Base-by-base conservation (phyloP, 2,329 filamentous ascomycete genomes). In the Fusarium compactum region DNA sequence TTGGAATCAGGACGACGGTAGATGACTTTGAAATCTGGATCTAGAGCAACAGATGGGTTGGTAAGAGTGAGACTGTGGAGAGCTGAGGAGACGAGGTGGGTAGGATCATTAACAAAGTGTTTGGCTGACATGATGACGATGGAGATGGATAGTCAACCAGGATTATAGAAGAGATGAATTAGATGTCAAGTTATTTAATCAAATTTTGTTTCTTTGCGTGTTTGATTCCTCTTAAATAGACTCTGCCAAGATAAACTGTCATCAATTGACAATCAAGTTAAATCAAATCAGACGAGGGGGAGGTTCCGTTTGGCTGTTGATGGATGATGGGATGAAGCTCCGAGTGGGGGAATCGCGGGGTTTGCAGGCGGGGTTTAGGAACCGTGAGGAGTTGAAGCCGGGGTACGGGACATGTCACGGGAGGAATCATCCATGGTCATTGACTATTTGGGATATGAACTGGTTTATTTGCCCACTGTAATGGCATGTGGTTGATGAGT, bases 101-200 rank as follows among this genome's bases (percentile, higher is more conserved):
- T 89, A 44, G 94, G 90, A 78, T 97, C 92, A 80, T 94, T 90
- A 84, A 97, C 89, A 85, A 98, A 97, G 83, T 98, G 95, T 84
- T 96, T 97, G 65, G 85, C 78, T 32, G 88, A 88, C 82, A 84
- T 84, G 71, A 40, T 76, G 72, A 55, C 76, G 70, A 43, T 34
- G 43, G n/a, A 24, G 25, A 47, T 8, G 43, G 43, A 65, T 60
- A 38, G 16, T 62, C 55, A 62, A 46, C 30, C 14, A 34, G 25
- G 41, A 40, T 66, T 50, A n/a, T 24, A 45, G 43, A 44, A 27
- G 30, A 32, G 11, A 40, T 46, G 43, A 25, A 27, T 46, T 41
- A 43, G 34, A 29, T 27, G 43, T 25, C 29, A 25, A 18, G 27
- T 20, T 44, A 7, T 50, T 50, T 20, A 50, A 62, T 55, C 50